These are phyloP conservation scores for Pelargonium fulgidum DNA, from an alignment of 441 rosid genomes.

Conservation along the genomic window DNA sequence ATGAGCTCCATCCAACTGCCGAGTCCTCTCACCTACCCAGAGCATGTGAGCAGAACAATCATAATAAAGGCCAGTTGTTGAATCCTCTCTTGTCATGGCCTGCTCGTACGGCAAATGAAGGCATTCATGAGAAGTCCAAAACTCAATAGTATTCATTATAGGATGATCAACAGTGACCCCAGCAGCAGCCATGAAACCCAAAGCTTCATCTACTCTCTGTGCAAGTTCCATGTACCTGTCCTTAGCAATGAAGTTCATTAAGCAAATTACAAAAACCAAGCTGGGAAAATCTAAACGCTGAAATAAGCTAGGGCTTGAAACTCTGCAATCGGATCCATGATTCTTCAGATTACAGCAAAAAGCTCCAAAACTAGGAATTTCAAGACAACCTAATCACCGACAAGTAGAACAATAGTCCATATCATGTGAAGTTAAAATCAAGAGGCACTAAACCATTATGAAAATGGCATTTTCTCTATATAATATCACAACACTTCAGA, in stretches of 20 bases:
- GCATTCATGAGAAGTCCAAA: conserved; percentile 57
- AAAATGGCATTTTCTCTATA: not conserved
- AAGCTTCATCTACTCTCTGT: conserved; percentile 47
- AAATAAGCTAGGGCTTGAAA: not conserved
- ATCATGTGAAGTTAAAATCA: not conserved
- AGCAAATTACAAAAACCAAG: not conserved
- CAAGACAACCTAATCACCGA: not conserved
- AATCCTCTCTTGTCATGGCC: conserved; percentile 49
- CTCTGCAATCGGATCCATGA: not conserved
- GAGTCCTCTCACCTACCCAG: conserved; percentile 57
- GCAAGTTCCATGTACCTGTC: conserved; percentile 49
- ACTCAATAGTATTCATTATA: conserved; percentile 39
- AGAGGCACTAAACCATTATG: not conserved
- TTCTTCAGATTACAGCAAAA: too few species aligned
- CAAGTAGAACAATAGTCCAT: not conserved
- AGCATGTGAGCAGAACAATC: conserved; percentile 58
- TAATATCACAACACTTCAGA: not conserved
- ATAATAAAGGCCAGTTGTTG: conserved; percentile 47
- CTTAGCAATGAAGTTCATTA: not conserved
- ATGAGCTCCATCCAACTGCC: conserved; percentile 56
- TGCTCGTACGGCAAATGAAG: conserved; percentile 53
- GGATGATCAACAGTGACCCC: conserved; percentile 51
- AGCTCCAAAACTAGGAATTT: not conserved
- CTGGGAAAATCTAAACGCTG: not conserved
- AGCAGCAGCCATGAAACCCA: conserved; percentile 56